Percentiles rank a stretch among this genome's conserved stretches.
These are phyloP conservation scores for Elsinoe ampelina DNA, from an alignment of 2,329 filamentous ascomycete species.

Conservation along the genomic window DNA sequence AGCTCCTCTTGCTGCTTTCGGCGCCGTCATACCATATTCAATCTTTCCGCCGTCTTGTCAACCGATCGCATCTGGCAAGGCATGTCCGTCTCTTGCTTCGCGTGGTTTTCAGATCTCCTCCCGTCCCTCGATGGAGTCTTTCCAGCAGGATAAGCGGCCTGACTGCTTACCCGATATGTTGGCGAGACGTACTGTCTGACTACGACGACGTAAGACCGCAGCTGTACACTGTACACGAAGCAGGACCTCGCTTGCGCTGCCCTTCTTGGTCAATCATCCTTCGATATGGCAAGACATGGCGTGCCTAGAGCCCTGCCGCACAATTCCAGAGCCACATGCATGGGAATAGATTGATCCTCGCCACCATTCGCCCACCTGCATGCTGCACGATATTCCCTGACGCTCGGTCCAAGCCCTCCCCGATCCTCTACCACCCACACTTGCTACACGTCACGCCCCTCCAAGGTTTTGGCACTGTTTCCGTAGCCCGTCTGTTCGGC, in stretches of 20 bases:
- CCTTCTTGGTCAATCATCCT: background rate
- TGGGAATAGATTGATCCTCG: conserved; percentile 4
- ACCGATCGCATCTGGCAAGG: background rate
- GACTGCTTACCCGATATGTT: background rate
- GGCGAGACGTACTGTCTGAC: background rate
- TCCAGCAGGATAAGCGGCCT: background rate
- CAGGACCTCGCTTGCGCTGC: background rate
- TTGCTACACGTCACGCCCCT: conserved; percentile 5
- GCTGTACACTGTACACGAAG: background rate
- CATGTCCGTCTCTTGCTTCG: background rate
- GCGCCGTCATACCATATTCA: conserved; percentile 3
- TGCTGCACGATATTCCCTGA: conserved; percentile 12
- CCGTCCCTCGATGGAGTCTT: background rate
- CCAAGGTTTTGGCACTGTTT: conserved; percentile 12
- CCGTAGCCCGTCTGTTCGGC: conserved; percentile 10
- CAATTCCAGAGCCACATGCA: background rate
- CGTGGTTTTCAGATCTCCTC: background rate
- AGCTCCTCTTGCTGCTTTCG: background rate
- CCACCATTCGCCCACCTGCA: conserved; percentile 10
- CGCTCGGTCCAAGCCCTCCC: conserved; percentile 10
- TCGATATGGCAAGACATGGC: background rate
- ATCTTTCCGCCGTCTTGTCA: background rate
- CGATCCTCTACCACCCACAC: background rate
- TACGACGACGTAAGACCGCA: conserved; percentile 1
- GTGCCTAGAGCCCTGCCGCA: background rate